Conservation (phyloP, 1,139 yeast genomes). For the Suhomyces bokatorum region DNA sequence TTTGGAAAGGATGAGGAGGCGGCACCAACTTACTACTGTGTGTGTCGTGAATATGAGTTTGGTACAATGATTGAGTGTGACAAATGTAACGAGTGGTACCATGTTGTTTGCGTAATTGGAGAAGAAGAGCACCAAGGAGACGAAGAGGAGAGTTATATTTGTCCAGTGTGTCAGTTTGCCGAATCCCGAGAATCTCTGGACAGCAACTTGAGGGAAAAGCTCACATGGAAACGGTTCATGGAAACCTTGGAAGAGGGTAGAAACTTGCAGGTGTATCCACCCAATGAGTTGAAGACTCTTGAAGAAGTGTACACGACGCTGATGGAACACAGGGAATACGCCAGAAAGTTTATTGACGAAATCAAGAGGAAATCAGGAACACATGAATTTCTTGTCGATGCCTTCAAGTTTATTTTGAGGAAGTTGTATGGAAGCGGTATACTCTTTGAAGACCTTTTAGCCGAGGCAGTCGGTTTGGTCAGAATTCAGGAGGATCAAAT, state of each 20-base stretch:
- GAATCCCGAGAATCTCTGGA: constrained; percentile 23
- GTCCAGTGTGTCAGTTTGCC: constrained; percentile 62
- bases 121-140: constrained; percentile 27
- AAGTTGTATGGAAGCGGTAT: constrained; percentile 40
- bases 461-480: constrained; percentile 22
- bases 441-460: constrained; percentile 26
- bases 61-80: constrained; percentile 84
- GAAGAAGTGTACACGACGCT: constrained; percentile 28
- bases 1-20: constrained; percentile 17
- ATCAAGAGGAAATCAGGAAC: constrained; percentile 16
- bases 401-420: constrained; percentile 29
- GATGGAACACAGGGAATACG: constrained; percentile 12
- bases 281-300: constrained; percentile 34
- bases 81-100: constrained; percentile 79
- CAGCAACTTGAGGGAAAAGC: constrained; percentile 21
- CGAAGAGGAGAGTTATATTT: constrained; percentile 48
- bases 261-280: constrained; percentile 38
- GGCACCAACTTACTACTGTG: constrained; percentile 50
- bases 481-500: constrained; percentile 11
- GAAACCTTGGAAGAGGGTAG: constrained; percentile 31
- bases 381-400: constrained; percentile 24
- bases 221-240: constrained; percentile 22
- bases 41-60: constrained; percentile 67
- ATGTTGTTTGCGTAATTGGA: constrained; percentile 61
- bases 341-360: constrained; percentile 16